Evolutionary conservation across 169 alveolate genomes (phyloP), one percentile per base, ranked within the genome.

Genomic region (Plasmodium cynomolgi): DNA sequence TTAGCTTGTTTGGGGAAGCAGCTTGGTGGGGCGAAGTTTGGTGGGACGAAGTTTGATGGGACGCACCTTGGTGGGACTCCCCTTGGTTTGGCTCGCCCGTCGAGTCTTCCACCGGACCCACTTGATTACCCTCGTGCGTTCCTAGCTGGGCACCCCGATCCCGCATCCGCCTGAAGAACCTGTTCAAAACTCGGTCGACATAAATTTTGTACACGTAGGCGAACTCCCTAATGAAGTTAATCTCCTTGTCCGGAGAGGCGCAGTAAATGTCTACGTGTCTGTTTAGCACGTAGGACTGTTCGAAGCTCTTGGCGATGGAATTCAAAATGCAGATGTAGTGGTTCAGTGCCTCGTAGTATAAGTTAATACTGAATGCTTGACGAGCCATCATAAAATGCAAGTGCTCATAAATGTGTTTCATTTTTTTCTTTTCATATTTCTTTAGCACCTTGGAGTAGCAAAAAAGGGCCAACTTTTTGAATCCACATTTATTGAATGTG

Each of bases 351-450:
- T 91, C 95, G 62, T 72, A 83, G n/a, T 92, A 82, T 17, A 94
- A 84, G 15, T 84, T 84, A 17, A 94, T 84, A 15, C 95, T 85
- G 84, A 91, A 95, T 15, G 96, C 93, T 71, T 95, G 96, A 5
- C 96, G 44, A 39, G 96, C 96, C 95, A 95, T 95, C 86, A 92
- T 95, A 83, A 95, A 95, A 50, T 93, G 96, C 20, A 95, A 56
- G 82, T 95, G 96, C 56, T 92, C 95, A 44, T 88, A 44, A n/a
- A 95, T 84, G 75, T 92, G 95, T 20, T 84, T 94, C 96, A 94
- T 92, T 68, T 88, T 86, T 72, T 58, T 54, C 74, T 86, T 80
- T 81, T 91, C 95, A 81, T 92, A 95, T 58, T 73, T 88, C 33
- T 84, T 81, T 39, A 84, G 68, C 31, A 92, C 95, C 23, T 73